A percentile compares a stretch with the other conserved stretches of the same genome.
phyloP scores from a whole-genome alignment of 176 grass and related monocot species.

The Leersia perrieri region DNA sequence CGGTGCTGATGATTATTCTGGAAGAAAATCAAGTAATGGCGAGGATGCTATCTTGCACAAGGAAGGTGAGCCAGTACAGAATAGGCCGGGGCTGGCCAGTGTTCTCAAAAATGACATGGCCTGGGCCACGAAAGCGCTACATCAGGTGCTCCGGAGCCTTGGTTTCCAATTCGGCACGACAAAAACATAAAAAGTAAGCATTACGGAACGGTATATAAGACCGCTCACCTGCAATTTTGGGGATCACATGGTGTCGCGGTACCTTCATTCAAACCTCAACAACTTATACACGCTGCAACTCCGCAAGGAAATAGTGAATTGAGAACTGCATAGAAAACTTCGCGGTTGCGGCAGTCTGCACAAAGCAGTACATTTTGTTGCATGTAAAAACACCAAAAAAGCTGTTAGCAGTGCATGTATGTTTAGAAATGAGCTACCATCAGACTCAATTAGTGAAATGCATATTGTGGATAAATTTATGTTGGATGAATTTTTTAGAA shows the following conservation, averaged over 20 bases:
- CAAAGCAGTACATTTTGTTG: background rate
- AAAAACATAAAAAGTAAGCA: constrained; percentile 36
- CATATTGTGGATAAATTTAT: background rate
- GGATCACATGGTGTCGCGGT: background rate
- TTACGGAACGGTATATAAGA: background rate
- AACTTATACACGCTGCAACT: background rate
- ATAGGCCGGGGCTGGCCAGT: background rate
- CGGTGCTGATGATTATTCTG: background rate
- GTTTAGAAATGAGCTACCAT: constrained; percentile 14
- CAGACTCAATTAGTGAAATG: background rate
- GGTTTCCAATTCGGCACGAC: constrained; percentile 43
- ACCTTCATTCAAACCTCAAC: background rate
- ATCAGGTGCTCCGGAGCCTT: constrained; percentile 43
- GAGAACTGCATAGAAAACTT: background rate
- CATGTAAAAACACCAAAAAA: background rate
- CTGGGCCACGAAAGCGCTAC: constrained; percentile 46
- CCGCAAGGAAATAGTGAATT: background rate
- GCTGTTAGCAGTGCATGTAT: background rate
- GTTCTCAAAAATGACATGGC: constrained; percentile 49
- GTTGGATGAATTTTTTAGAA: background rate
- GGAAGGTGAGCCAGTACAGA: background rate
- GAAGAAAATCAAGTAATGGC: background rate
- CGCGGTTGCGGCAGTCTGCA: background rate
- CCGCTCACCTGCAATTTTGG: background rate
- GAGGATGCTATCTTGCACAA: background rate